Conservation (phyloP, 805 yeast genomes). For the Wickerhamomyces rabaulensis region DNA sequence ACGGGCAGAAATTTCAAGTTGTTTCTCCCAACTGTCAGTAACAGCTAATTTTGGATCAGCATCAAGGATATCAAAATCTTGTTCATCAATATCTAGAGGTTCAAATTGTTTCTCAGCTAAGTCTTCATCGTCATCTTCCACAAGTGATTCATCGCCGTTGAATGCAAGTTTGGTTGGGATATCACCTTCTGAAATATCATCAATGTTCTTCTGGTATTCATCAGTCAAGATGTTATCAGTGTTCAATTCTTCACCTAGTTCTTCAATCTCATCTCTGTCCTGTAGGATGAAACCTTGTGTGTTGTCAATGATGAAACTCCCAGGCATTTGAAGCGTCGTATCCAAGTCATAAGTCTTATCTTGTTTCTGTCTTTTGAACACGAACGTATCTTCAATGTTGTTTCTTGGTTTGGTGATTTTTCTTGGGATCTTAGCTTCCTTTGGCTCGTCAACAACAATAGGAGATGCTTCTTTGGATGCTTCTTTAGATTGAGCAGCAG, state of each 20-base stretch:
- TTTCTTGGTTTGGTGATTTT: constrained; percentile 10
- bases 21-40: constrained; percentile 60
- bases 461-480: constrained; percentile 1
- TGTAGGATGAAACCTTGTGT: constrained; percentile 2
- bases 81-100: constrained; percentile 47
- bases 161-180: constrained; percentile 2
- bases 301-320: constrained; percentile 21
- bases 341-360: constrained; percentile 18
- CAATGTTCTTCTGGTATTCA: constrained; percentile 1
- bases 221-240: constrained; percentile 10
- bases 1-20: constrained; percentile 44
- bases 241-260: neutral
- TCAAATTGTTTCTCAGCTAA: constrained; percentile 65
- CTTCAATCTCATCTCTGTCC: constrained; percentile 3
- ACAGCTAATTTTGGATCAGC: constrained; percentile 41
- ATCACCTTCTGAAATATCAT: constrained; percentile 1
- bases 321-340: constrained; percentile 21
- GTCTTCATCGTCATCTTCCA: constrained; percentile 18
- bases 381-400: constrained; percentile 24
- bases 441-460: neutral
- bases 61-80: constrained; percentile 40
- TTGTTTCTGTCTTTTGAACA: constrained; percentile 27
- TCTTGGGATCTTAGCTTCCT: constrained; percentile 1
- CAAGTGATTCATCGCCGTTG: constrained; percentile 17
- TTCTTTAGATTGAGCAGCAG: neutral